Conservation (phyloP, 2,329 filamentous ascomycete genomes). For the Alternaria sp. region DNA sequence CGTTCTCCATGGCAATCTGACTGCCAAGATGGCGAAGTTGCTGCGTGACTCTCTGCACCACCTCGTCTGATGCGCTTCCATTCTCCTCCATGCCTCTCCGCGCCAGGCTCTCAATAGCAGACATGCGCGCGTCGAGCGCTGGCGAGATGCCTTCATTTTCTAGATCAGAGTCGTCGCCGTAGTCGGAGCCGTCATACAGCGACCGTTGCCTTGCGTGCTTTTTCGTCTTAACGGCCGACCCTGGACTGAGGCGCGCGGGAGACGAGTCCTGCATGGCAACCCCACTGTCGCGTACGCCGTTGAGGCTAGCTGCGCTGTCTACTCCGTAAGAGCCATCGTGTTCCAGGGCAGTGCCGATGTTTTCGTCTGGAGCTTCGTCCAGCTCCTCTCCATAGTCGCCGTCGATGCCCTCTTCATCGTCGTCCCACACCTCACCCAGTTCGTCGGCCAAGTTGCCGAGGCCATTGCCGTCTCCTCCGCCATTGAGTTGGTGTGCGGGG, state of each 20-base stretch:
- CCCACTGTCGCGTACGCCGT: constrained; percentile 57
- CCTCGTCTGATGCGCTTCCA: constrained; percentile 69
- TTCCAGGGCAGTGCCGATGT: constrained; percentile 47
- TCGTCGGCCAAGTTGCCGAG: constrained; percentile 84
- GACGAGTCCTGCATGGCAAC: constrained; percentile 56
- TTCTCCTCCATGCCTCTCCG: constrained; percentile 69
- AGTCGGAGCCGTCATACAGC: constrained; percentile 77
- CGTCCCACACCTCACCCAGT: constrained; percentile 75
- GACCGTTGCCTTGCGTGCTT: constrained; percentile 56
- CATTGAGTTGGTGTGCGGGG: constrained; percentile 51
- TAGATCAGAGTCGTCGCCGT: constrained; percentile 75
- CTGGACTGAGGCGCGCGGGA: constrained; percentile 51
- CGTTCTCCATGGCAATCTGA: constrained; percentile 75
- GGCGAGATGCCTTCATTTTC: constrained; percentile 73
- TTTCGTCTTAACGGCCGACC: constrained; percentile 42
- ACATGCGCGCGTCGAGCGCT: constrained; percentile 73
- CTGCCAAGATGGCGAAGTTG: constrained; percentile 75
- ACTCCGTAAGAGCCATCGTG: constrained; percentile 45
- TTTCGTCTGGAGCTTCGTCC: constrained; percentile 36
- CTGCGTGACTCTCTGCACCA: constrained; percentile 73
- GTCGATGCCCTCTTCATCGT: constrained; percentile 66
- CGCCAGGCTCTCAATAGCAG: constrained; percentile 74
- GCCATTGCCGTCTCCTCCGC: constrained; percentile 60
- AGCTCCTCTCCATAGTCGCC: constrained; percentile 50
- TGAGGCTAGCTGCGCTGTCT: constrained; percentile 29